Conservation (phyloP, 768 basidiomycete species). For the Tricholoma sp. region DNA sequence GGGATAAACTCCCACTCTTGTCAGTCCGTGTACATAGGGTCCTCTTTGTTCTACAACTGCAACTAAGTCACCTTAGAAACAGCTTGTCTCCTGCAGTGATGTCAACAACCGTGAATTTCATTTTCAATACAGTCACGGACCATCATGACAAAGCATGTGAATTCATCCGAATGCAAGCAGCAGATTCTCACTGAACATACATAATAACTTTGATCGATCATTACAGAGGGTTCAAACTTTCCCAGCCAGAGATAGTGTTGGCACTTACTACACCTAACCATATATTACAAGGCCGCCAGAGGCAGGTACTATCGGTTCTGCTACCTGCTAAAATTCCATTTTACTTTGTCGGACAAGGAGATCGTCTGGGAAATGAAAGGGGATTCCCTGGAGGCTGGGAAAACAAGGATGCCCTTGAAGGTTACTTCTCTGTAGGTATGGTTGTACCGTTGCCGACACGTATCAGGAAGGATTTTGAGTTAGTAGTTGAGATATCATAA, state of each 20-base stretch:
- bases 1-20: neutral
- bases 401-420: constrained; percentile 8
- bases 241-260: constrained; percentile 31
- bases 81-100: neutral
- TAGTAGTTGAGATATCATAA: too few relatives aligned
- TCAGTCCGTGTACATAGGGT: neutral
- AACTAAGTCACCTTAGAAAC: neutral
- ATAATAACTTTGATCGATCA: too few relatives aligned
- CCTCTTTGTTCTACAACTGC: neutral
- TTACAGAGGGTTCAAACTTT: constrained; percentile 40
- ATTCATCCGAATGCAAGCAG: neutral
- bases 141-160: too few relatives aligned
- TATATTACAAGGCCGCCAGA: too few relatives aligned
- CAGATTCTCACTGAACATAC: neutral
- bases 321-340: constrained; percentile 13
- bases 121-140: neutral
- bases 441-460: too few relatives aligned
- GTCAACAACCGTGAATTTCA: neutral
- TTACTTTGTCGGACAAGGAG: constrained; percentile 9
- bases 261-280: neutral
- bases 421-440: neutral
- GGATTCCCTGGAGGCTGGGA: constrained; percentile 8
- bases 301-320: constrained; percentile 13
- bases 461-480: too few relatives aligned
- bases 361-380: constrained; percentile 15